A percentile compares a stretch with the other conserved stretches of the same genome.
phyloP scores from a whole-genome alignment of 2,329 filamentous ascomycete species.

The Ceratocystis cacaofunesta region DNA sequence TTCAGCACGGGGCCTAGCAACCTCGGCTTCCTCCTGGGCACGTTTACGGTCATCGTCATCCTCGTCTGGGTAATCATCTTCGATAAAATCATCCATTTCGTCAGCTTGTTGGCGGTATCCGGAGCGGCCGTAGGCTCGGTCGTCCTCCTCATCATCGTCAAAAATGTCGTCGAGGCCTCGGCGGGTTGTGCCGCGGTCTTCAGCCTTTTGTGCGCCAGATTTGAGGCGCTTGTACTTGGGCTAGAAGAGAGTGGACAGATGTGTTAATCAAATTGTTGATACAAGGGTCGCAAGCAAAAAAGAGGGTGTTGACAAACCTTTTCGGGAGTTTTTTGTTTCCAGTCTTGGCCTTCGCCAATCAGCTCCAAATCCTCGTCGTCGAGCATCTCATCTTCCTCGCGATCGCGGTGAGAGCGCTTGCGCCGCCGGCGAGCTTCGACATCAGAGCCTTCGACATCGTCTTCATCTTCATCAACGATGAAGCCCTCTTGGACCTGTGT shows the following conservation, averaged over 20 bases:
- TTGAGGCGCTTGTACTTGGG: slow-evolving; percentile 94
- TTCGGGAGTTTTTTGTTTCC: slow-evolving; percentile 48
- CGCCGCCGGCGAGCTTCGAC: slow-evolving; percentile 46
- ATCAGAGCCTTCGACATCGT: slow-evolving; percentile 51
- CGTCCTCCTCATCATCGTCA: slow-evolving; percentile 67
- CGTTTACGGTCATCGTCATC: slow-evolving; percentile 56
- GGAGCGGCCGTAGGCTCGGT: slow-evolving; percentile 35
- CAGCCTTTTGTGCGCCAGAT: slow-evolving; percentile 68
- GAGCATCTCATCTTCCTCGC: slow-evolving; percentile 72
- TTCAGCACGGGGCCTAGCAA: slow-evolving; percentile 58
- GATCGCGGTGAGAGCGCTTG: slow-evolving; percentile 62
- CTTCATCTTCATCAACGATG: slow-evolving; percentile 84
- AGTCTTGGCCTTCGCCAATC: slow-evolving; percentile 59
- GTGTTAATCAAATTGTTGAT: neutral
- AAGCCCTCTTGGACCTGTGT: slow-evolving; percentile 77
- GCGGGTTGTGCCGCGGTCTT: slow-evolving; percentile 46
- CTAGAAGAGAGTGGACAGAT: slow-evolving; percentile 28
- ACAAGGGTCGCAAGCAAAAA: neutral
- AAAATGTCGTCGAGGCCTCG: slow-evolving; percentile 85
- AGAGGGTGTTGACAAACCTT: slow-evolving; percentile 42
- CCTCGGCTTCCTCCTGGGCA: slow-evolving; percentile 73
- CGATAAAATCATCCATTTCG: slow-evolving; percentile 91
- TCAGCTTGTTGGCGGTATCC: slow-evolving; percentile 49
- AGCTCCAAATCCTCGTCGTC: slow-evolving; percentile 94
- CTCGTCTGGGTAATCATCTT: slow-evolving; percentile 84